Percentiles rank a stretch among this genome's conserved stretches.
Evolutionary conservation across 495 filamentous ascomycete species (phyloP).

Genomic region (Sordaria brevicollis): DNA sequence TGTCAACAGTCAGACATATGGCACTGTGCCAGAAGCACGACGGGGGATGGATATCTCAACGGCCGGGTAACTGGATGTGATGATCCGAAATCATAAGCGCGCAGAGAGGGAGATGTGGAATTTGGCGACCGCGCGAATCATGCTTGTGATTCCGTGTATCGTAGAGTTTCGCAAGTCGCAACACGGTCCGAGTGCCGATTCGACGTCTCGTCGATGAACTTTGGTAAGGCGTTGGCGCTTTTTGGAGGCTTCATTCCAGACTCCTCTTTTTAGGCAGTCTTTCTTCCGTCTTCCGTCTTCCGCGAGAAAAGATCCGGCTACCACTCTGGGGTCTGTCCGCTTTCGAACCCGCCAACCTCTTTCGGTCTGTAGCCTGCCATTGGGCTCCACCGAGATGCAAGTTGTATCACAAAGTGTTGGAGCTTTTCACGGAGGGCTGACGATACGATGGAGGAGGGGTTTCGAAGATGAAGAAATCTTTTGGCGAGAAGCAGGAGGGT

Average conservation of each 20-base stretch:
- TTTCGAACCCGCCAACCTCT: background rate
- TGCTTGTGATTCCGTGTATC: background rate
- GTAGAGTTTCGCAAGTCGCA: background rate
- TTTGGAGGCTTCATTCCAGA: background rate
- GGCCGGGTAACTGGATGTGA: background rate
- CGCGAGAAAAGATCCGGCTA: background rate
- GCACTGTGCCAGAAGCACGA: background rate
- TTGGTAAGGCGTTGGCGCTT: background rate
- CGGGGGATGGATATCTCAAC: background rate
- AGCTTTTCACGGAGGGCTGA: background rate
- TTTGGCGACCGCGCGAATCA: background rate
- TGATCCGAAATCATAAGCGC: background rate
- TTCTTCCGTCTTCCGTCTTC: background rate
- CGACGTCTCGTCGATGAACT: background rate
- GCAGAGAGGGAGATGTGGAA: background rate
- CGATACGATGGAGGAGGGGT: background rate
- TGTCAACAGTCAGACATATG: background rate
- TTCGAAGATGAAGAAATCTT: background rate
- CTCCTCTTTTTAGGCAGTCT: background rate
- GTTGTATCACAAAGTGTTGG: background rate
- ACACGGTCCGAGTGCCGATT: background rate
- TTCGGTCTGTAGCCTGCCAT: background rate
- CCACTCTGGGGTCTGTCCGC: background rate
- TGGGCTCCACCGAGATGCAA: background rate
- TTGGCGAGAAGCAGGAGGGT: background rate